Evolutionary conservation across 1,284 basidiomycete genomes (phyloP).

Genomic region (Naganishia liquefaciens): DNA sequence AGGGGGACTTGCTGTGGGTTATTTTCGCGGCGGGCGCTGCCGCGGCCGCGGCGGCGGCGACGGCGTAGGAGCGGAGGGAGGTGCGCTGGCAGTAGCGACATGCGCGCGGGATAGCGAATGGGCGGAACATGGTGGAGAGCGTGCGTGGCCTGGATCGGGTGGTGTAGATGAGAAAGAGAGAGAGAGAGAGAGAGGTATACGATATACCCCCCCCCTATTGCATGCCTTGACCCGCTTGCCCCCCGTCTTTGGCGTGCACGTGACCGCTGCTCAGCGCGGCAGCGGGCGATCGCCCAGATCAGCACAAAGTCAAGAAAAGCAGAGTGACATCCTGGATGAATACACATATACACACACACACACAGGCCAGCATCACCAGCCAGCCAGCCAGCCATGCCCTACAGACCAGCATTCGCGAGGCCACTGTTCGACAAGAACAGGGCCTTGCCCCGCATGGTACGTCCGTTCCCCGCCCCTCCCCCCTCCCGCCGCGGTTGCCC

Average conservation of each 20-base stretch:
- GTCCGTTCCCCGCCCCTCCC: constrained; percentile 30
- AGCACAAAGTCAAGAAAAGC: constrained; percentile 6
- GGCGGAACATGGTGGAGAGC: constrained; percentile 17
- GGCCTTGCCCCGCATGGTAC: constrained; percentile 52
- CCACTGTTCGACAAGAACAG: constrained; percentile 45
- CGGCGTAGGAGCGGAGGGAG: constrained; percentile 6
- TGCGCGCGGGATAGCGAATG: constrained; percentile 12
- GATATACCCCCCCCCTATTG: too few species aligned
- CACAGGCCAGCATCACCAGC: neutral
- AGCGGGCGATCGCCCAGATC: neutral
- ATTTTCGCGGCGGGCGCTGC: neutral
- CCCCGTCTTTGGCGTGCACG: neutral
- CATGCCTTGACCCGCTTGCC: neutral
- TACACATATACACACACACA: neutral
- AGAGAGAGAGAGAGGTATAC: neutral
- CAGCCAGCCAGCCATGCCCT: constrained; percentile 41
- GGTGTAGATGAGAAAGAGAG: neutral
- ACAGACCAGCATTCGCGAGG: constrained; percentile 36
- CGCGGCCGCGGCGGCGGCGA: neutral
- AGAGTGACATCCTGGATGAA: neutral
- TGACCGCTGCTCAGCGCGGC: constrained; percentile 8
- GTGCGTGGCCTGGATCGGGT: too few species aligned
- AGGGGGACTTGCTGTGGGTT: constrained; percentile 8
- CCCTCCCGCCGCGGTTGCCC: neutral
- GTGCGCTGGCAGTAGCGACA: constrained; percentile 5